Conservation (phyloP, 2,329 filamentous ascomycete species). For the Cercospora zeina region DNA sequence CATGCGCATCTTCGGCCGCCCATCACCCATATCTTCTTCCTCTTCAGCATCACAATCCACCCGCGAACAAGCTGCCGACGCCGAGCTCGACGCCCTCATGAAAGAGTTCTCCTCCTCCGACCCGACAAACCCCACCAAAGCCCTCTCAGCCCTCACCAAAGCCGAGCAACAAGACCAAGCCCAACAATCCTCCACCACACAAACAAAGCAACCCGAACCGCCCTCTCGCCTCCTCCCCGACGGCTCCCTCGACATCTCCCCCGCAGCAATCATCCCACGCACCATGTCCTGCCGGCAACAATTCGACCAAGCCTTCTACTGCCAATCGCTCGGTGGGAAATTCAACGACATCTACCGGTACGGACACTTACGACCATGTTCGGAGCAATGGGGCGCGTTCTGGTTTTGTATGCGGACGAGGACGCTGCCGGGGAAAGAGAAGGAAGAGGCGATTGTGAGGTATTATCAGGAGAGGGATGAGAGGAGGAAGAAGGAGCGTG, state of each 20-base stretch:
- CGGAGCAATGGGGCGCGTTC: conserved; percentile 86
- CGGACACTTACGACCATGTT: conserved; percentile 73
- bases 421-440: conserved; percentile 59
- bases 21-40: conserved; percentile 27
- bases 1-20: conserved; percentile 36
- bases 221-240: conserved; percentile 33
- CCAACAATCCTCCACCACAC: conserved; percentile 12
- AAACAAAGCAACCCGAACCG: conserved; percentile 22
- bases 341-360: conserved; percentile 90
- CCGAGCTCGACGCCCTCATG: conserved; percentile 57
- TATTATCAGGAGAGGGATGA: conserved; percentile 36
- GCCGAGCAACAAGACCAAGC: conserved; percentile 26
- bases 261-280: conserved; percentile 72
- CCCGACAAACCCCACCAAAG: conserved; percentile 21
- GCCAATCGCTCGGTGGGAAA: conserved; percentile 86
- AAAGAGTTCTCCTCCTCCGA: conserved; percentile 46
- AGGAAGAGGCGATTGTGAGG: conserved; percentile 61
- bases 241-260: conserved; percentile 41
- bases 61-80: conserved; percentile 53
- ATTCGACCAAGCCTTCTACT: conserved; percentile 93
- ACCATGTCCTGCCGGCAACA: conserved; percentile 85
- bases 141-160: conserved; percentile 22
- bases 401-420: conserved; percentile 95
- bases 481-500: conserved; percentile 51
- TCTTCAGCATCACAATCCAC: conserved; percentile 30